phyloP scores from a whole-genome alignment of 148 eudicot genomes.

The Pharnaceum exiguum region DNA sequence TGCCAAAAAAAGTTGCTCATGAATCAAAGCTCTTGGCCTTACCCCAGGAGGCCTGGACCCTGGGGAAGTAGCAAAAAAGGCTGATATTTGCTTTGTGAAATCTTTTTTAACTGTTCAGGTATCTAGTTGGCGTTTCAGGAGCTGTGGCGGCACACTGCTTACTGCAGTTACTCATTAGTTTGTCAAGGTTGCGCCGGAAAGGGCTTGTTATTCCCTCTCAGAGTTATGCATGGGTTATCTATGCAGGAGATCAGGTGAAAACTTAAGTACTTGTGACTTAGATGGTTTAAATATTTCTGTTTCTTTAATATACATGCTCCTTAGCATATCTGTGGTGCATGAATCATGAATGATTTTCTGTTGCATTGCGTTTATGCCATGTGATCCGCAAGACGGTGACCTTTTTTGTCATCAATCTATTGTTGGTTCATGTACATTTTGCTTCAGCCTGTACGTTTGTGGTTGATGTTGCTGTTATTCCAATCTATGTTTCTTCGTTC shows the following conservation, averaged over 20 bases:
- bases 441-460: too few relatives aligned
- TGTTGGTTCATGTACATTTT: too few relatives aligned
- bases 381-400: too few relatives aligned
- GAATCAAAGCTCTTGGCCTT: too few relatives aligned
- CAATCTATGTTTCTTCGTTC: too few relatives aligned
- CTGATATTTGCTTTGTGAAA: neutral
- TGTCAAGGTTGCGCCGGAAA: conserved; percentile 38
- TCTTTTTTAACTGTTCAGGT: conserved; percentile 39
- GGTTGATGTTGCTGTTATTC: too few relatives aligned
- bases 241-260: conserved; percentile 82
- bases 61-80: neutral
- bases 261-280: neutral
- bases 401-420: too few relatives aligned
- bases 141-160: conserved; percentile 68
- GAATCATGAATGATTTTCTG: too few relatives aligned
- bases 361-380: too few relatives aligned
- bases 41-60: too few relatives aligned
- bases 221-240: conserved; percentile 73
- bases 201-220: conserved; percentile 53
- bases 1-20: too few relatives aligned
- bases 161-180: conserved; percentile 57
- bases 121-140: conserved; percentile 70
- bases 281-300: neutral
- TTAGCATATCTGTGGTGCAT: neutral
- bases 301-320: neutral